Evolutionary conservation across 163 green algal genomes (phyloP).

Genomic region (Volvox carteri): DNA sequence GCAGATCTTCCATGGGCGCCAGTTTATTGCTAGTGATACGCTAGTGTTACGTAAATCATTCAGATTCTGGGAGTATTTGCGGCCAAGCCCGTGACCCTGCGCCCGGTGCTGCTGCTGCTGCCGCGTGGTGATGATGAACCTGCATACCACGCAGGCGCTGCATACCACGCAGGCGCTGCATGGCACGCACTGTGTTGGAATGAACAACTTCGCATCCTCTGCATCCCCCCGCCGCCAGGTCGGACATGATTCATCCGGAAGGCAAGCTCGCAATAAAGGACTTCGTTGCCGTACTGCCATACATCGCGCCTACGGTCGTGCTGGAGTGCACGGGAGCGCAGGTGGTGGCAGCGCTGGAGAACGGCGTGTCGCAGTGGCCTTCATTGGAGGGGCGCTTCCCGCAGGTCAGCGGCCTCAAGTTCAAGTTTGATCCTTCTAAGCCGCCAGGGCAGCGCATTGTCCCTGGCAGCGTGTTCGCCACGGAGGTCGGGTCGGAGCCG

Average conservation of each 20-base stretch:
- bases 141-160: too few species aligned
- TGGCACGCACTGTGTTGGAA: too few species aligned
- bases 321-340: conserved; percentile 73
- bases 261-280: conserved; percentile 73
- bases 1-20: too few species aligned
- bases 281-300: conserved; percentile 81
- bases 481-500: conserved; percentile 24
- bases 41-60: too few species aligned
- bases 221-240: too few species aligned
- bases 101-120: too few species aligned
- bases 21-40: too few species aligned
- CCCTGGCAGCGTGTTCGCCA: conserved; percentile 67
- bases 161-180: too few species aligned
- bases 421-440: conserved; percentile 76
- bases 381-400: conserved; percentile 83
- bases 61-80: too few species aligned
- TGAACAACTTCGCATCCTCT: too few species aligned
- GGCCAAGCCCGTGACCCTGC: too few species aligned
- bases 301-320: conserved; percentile 81
- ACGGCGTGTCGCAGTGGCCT: conserved; percentile 76
- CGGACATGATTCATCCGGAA: conserved; percentile 61
- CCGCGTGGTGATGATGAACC: too few species aligned
- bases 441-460: conserved; percentile 69
- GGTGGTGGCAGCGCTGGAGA: conserved; percentile 81
- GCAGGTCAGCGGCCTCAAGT: conserved; percentile 79